Evolutionary conservation across 495 filamentous ascomycete species (phyloP), one percentile per base, ranked within the genome.

Genomic region (Parachaetomium inaequale): DNA sequence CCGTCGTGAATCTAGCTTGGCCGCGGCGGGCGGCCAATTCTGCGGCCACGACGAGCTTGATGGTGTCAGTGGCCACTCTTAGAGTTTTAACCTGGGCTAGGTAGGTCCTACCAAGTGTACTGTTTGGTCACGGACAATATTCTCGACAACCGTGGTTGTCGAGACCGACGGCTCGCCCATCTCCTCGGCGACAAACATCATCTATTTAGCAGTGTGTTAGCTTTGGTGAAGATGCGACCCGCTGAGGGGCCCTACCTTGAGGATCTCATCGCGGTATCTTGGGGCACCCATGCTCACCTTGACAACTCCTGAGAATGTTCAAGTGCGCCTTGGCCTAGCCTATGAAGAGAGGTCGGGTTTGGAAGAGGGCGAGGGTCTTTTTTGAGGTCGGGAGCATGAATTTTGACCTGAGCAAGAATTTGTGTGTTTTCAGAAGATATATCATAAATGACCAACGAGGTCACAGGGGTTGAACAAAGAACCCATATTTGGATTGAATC

Each of bases 91-190:
- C n/a, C 0, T 21, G 3, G 23, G 6, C 17, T 7, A 6, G 15
- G 11, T 36, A 40, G 14, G 12, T 40, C 50, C 4, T 29, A 53
- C 50, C 31, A 53, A 25, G 29, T 36, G 50, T 5, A 53, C 36
- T 23, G 29, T 53, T 36, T 53, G 50, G n/a, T 53, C 50, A 4
- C 50, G 50, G 31, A 53, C 50, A 19, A 53, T 36, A 8, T 53
- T 53, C 50, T 53, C 50, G 10, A 53, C 31, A 3, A 36, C 14
- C 2, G 50, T 53, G 29, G 50, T 53, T 23, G 29, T 36, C 50
- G 36, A 31, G n/a, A 7, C 31, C 3, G 29, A 12, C 17, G 50
- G 50, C 0, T 53, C 7, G 7, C 10, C 4, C 4, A 14, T 12
- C 7, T 53, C 50, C 14, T n/a, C 50, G 10, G 50, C 50, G 3